Evolutionary conservation across 345 rosid species (phyloP), one percentile per base, ranked within the genome.

Genomic region (Microthlaspi erraticum): DNA sequence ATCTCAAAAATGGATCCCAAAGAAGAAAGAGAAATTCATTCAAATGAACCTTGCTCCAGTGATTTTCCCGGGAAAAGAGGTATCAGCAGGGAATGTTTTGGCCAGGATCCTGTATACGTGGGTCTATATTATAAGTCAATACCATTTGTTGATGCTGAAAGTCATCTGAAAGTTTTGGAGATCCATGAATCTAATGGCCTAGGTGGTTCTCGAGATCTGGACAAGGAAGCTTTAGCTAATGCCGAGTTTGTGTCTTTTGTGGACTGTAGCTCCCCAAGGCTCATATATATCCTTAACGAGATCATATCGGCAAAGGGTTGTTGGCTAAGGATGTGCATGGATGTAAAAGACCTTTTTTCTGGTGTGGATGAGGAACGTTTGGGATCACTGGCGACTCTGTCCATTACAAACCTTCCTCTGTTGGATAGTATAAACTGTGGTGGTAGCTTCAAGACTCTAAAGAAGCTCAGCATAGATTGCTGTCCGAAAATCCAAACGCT

Each of bases 401-500:
- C 79, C 48, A 69, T 80, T 13, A 78, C 83, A 49, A 83, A 65
- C 48, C 63, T 86, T 9, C 74, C 71, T 6, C 62, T 70, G 1
- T 31, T 85, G 48, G 60, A 48, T 50, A 66, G 75, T 13, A 11
- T 88, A 56, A 59, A 43, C 59, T 54, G 37, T 19, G 54, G 38
- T 41, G 46, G 0, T 45, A 49, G 52, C 77, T 71, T 82, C 2
- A 44, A 3, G 51, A 80, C 60, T 45, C 85, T 89, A 42, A 84
- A 76, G 61, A 45, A 34, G 1, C 71, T 85, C 80, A 6, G 56
- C 69, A 2, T 88, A 4, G 86, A 85, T 20, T 81, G 79, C 50
- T 86, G 87, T 41, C 87, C 87, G 2, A 60, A 9, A 63, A 84
- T 83, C 23, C 66, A 18, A 49, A 32, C 16, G 9, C 42, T 82